Evolutionary conservation across 345 rosid genomes (phyloP).

Genomic region (Ricinus communis): DNA sequence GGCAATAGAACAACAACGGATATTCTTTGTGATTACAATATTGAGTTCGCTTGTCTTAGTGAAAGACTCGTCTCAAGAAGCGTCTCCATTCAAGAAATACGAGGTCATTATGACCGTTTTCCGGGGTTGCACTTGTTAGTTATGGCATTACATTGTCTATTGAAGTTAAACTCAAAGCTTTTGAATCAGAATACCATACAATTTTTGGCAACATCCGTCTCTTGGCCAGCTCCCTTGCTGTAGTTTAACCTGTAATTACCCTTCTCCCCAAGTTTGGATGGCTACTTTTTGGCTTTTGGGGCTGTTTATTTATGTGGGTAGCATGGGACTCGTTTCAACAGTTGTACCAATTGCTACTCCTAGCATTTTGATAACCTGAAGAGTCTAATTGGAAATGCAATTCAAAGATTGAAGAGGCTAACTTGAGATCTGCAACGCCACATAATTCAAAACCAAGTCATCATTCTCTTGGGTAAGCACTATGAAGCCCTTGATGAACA

Average conservation of each 20-base stretch:
- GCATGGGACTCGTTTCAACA: not conserved
- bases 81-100: not conserved
- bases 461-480: too few species aligned
- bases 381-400: not conserved
- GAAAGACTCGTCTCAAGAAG: not conserved
- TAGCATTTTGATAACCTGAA: not conserved
- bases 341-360: not conserved
- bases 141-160: not conserved
- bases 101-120: not conserved
- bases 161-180: not conserved
- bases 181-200: not conserved
- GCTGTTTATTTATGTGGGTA: not conserved
- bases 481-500: too few species aligned
- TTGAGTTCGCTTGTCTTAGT: not conserved
- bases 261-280: not conserved
- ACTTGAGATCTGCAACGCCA: too few species aligned
- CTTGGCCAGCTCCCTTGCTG: not conserved
- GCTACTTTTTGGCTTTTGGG: not conserved
- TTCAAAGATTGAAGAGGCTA: too few species aligned
- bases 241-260: not conserved
- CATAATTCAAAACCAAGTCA: too few species aligned
- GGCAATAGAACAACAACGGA: not conserved
- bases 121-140: not conserved
- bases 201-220: not conserved
- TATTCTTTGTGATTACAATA: not conserved